Percentiles rank a stretch among this genome's conserved stretches.
phyloP scores from a whole-genome alignment of 2,329 filamentous ascomycete genomes.

The Pyrenophora graminea region DNA sequence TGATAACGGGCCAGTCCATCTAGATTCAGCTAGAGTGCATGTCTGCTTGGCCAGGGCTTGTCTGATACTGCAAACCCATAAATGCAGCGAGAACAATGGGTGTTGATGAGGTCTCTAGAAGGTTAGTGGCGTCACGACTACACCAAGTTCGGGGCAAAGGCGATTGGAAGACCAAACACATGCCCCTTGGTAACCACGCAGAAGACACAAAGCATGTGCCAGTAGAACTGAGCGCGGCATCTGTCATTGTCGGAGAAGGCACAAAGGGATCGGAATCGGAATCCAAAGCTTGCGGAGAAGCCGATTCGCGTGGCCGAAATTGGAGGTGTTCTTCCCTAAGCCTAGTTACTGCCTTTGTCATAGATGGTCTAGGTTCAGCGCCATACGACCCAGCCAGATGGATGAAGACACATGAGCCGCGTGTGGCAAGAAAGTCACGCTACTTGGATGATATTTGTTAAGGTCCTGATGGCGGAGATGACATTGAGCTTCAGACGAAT shows the following conservation, averaged over 20 bases:
- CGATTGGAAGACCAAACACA: not conserved
- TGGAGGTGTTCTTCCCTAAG: not conserved
- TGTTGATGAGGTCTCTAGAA: not conserved
- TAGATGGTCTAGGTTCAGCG: not conserved
- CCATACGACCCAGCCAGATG: not conserved
- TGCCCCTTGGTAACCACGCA: not conserved
- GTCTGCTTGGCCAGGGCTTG: not conserved
- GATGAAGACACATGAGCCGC: not conserved
- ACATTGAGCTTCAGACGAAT: not conserved
- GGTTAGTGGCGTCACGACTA: not conserved
- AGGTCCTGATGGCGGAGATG: not conserved
- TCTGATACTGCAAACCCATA: conserved; percentile 2
- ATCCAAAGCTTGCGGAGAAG: conserved; percentile 4
- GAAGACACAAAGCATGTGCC: conserved; percentile 3
- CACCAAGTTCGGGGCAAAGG: not conserved
- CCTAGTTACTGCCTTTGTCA: not conserved
- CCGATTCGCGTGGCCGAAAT: not conserved
- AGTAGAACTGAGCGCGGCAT: not conserved
- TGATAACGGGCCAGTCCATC: not conserved
- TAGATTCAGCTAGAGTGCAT: not conserved
- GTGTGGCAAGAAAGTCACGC: not conserved
- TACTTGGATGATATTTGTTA: too few relatives aligned
- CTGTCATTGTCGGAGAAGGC: conserved; percentile 6
- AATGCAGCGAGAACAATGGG: not conserved
- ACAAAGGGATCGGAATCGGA: conserved; percentile 4